phyloP scores from a whole-genome alignment of 306 rosid genomes.

The Abrus pulchellus region DNA sequence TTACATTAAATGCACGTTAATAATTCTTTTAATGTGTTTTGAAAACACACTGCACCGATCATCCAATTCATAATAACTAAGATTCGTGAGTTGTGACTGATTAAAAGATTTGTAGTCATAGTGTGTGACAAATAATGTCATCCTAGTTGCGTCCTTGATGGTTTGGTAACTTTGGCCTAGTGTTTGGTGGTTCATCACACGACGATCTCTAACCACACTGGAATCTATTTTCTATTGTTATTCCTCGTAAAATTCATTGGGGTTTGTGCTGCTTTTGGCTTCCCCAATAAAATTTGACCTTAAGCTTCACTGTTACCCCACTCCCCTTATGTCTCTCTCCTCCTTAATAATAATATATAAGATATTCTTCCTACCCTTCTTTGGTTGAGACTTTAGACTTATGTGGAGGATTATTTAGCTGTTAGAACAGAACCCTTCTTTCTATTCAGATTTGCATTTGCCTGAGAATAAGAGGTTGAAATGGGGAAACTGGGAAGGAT shows the following conservation, averaged over 20 bases:
- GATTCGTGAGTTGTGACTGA: constrained; percentile 8
- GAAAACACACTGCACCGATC: no score
- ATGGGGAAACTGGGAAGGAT: constrained; percentile 82
- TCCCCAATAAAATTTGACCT: constrained; percentile 71
- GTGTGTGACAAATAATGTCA: constrained; percentile 21
- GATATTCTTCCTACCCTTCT: constrained; percentile 46
- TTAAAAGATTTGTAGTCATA: constrained; percentile 6
- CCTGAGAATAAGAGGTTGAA: constrained; percentile 18
- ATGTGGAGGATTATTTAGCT: constrained; percentile 38
- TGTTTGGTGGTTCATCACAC: constrained; percentile 61
- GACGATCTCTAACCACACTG: constrained; percentile 55
- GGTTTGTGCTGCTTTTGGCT: constrained; percentile 59
- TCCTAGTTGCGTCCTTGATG: constrained; percentile 5
- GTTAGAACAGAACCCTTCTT: constrained; percentile 29
- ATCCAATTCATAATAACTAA: constrained; percentile 3
- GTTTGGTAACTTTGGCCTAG: constrained; percentile 43
- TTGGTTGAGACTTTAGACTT: constrained; percentile 39
- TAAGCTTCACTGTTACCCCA: constrained; percentile 44
- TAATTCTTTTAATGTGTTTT: no score
- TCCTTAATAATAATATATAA: constrained; percentile 32
- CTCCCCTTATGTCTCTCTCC: constrained; percentile 26
- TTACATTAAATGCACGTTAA: no score
- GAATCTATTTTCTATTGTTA: constrained; percentile 42
- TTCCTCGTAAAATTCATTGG: constrained; percentile 60
- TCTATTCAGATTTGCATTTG: neutral